Percentiles rank a stretch among this genome's conserved stretches.
Conservation (phyloP, 192 early-diverging fungal species). For the Geranomyces michiganensis region DNA sequence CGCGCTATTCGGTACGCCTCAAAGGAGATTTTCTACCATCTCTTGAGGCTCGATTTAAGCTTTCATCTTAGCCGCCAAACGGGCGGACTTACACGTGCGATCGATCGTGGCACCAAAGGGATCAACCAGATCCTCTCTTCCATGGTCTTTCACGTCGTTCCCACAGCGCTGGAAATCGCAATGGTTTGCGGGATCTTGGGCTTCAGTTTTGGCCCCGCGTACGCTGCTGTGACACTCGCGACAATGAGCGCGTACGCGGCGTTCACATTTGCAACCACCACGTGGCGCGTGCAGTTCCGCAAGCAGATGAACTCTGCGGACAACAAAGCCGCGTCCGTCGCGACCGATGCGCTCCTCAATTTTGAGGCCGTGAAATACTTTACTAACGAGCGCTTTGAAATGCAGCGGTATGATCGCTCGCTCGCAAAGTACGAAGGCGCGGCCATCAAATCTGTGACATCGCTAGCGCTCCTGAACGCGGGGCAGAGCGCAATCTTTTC, state of each 20-base stretch:
- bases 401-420: constrained; percentile 84
- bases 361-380: constrained; percentile 98
- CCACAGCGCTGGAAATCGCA: constrained; percentile 92
- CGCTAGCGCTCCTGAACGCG: constrained; percentile 89
- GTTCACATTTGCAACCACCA: constrained; percentile 72
- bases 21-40: constrained; percentile 86
- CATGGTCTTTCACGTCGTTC: constrained; percentile 93
- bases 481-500: constrained; percentile 96
- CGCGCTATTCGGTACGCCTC: constrained; percentile 88
- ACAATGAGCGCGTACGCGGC: constrained; percentile 61
- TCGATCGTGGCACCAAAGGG: constrained; percentile 89
- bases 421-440: constrained; percentile 90
- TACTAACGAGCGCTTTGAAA: constrained; percentile 91
- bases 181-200: constrained; percentile 94
- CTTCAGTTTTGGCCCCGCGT: constrained; percentile 70
- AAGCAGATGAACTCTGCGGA: constrained; percentile 94
- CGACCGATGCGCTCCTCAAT: constrained; percentile 96
- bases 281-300: constrained; percentile 78
- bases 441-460: constrained; percentile 88
- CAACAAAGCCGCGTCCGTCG: constrained; percentile 89
- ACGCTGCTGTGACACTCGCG: constrained; percentile 81
- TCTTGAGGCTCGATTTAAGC: constrained; percentile 82
- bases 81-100: constrained; percentile 93
- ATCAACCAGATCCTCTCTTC: constrained; percentile 95
- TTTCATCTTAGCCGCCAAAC: constrained; percentile 96